Conservation (phyloP, 1,139 yeast genomes). For the Candida gigantensis region DNA sequence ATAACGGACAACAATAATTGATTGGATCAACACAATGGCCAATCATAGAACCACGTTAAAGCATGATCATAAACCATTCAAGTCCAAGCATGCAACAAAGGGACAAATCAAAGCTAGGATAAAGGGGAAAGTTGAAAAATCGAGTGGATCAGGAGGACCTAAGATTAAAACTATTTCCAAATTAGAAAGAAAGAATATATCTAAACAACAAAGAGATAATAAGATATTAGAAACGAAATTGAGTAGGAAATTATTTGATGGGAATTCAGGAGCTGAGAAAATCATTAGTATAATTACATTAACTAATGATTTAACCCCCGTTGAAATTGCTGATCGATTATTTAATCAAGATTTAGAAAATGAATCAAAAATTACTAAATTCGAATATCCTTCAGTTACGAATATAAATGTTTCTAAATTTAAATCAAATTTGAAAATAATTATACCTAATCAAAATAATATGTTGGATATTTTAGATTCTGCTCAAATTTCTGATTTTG, state of each 20-base stretch:
- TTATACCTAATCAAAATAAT: conserved; percentile 71
- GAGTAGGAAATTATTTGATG: conserved; percentile 73
- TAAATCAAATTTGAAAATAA: conserved; percentile 71
- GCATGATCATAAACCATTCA: conserved; percentile 85
- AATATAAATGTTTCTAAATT: conserved; percentile 60
- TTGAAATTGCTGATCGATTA: conserved; percentile 55
- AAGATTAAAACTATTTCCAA: conserved; percentile 57
- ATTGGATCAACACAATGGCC: too few species aligned
- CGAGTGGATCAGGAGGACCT: conserved; percentile 38
- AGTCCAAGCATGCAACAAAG: conserved; percentile 89
- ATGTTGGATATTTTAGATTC: conserved; percentile 78
- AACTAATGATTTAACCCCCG: conserved; percentile 67
- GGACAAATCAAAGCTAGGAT: conserved; percentile 75
- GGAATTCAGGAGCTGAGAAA: conserved; percentile 77
- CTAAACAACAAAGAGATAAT: conserved; percentile 74
- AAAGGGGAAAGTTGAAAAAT: conserved; percentile 87
- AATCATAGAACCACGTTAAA: conserved; percentile 86
- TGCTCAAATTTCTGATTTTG: conserved; percentile 86
- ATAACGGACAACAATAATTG: too few species aligned
- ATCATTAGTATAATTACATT: conserved; percentile 79
- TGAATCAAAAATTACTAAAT: conserved; percentile 16
- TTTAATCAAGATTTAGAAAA: conserved; percentile 39
- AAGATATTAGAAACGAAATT: conserved; percentile 59
- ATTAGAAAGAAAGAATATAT: conserved; percentile 73
- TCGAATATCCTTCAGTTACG: conserved; percentile 48